phyloP scores from a whole-genome alignment of 768 basidiomycete species.

The Boletus barrowsii region DNA sequence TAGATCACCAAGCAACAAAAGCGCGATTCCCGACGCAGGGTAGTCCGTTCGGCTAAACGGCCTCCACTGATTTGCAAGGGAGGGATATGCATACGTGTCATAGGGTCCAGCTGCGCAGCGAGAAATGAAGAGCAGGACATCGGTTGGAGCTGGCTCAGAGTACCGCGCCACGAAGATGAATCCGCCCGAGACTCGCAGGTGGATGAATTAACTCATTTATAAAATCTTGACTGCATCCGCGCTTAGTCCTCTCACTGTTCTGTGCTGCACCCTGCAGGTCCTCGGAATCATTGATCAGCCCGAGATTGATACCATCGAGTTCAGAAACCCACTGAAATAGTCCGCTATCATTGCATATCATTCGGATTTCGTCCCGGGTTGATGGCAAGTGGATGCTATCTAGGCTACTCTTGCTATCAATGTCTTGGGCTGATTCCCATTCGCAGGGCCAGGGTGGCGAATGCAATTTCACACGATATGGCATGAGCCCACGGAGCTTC shows the following conservation, averaged over 20 bases:
- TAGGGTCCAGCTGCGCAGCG: conserved; percentile 14
- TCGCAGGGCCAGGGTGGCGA: conserved; percentile 1
- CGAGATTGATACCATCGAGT: conserved; percentile 3
- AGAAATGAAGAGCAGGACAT: conserved; percentile 5
- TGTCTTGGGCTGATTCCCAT: conserved; percentile 2
- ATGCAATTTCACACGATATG: conserved; percentile 12
- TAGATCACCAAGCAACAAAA: background rate
- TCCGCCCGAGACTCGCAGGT: background rate
- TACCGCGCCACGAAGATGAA: background rate
- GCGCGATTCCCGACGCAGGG: conserved; percentile 6
- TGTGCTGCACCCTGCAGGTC: background rate
- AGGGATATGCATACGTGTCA: conserved; percentile 1
- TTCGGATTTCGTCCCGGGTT: conserved; percentile 4
- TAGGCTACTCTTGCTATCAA: background rate
- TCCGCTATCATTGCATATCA: background rate
- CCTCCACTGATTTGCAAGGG: background rate
- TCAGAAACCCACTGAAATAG: background rate
- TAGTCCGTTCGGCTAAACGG: background rate
- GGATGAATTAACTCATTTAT: conserved; percentile 5
- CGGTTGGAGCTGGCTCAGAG: background rate
- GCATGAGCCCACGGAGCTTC: conserved; percentile 8
- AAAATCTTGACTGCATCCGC: background rate
- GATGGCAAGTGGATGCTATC: background rate
- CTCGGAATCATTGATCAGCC: conserved; percentile 9
- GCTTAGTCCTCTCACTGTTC: background rate